A percentile compares a stretch with the other conserved stretches of the same genome.
Conservation (phyloP, 2,329 filamentous ascomycete species). For the Penicillium olsonii region DNA sequence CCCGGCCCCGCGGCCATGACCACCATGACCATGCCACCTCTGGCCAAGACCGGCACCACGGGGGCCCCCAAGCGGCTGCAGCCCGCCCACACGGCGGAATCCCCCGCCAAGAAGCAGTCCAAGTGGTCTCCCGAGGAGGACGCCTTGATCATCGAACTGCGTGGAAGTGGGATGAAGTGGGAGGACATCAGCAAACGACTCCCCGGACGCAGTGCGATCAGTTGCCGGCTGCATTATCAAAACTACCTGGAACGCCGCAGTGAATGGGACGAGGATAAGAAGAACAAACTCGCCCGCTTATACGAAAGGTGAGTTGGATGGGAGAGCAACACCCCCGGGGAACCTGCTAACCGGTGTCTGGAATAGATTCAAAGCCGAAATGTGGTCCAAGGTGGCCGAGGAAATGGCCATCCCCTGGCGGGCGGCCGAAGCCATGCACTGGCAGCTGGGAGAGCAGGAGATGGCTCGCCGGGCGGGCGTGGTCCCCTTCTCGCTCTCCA, state of each 20-base stretch:
- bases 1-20: conserved; percentile 24
- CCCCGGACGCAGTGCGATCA: conserved; percentile 88
- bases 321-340: too few relatives aligned
- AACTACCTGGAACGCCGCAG: conserved; percentile 93
- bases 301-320: conserved; percentile 77
- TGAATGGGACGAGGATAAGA: conserved; percentile 96
- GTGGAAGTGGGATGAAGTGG: conserved; percentile 95
- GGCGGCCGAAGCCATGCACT: conserved; percentile 96
- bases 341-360: conserved; percentile 13
- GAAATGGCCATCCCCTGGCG: conserved; percentile 96
- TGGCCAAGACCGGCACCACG: conserved; percentile 33
- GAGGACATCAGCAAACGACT: conserved; percentile 93
- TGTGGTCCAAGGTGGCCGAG: conserved; percentile 95
- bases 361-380: conserved; percentile 87
- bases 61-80: conserved; percentile 45
- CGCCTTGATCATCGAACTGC: conserved; percentile 86
- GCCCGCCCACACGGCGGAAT: conserved; percentile 53
- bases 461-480: conserved; percentile 93
- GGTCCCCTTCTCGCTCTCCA: conserved; percentile 75
- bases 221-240: conserved; percentile 91
- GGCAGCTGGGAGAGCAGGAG: conserved; percentile 89
- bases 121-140: conserved; percentile 97
- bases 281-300: conserved; percentile 90
- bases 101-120: conserved; percentile 88
- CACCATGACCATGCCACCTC: conserved; percentile 20